Base-by-base conservation (phyloP, 78 protist genomes). In the Isochrysis galbana region DNA sequence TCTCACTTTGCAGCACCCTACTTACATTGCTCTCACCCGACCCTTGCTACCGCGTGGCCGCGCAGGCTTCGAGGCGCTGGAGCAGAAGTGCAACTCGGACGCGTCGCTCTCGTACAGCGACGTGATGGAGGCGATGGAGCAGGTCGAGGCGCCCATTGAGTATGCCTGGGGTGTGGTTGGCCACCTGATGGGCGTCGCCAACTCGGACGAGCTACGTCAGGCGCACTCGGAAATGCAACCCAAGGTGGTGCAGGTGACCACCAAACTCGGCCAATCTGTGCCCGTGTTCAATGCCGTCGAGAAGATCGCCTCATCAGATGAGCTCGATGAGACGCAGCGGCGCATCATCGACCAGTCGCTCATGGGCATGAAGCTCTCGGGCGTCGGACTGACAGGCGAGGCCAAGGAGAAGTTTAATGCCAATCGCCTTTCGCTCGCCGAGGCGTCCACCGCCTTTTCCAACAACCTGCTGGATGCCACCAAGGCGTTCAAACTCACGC, bases 381-480 rank as follows among this genome's bases (percentile, higher is more conserved):
- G 74, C 74, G 74, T 61, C 74, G 74, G 74, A 7, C 74, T 61
- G 74, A 23, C 54, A 54, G 91, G 80, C 61, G 80, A 89, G 42
- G 51, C 29, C 34, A 38, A 67, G 51, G 91, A 23, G 91, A 0
- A 39, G 2, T 89, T 32, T 82, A 89, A 89, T 32, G 83, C 32
- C 36, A 51, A 26, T 82, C 1, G 29, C 32, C 1, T 42, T 41
- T 10, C 22, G 91, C 55, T 67, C 47, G 80, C 91, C 26, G 91
- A 22, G 80, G 54, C 67, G 34, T 5, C 83, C 36, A 89, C 91
- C 51, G 11, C 5, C 41, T 89, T 89, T 54, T 39, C 39, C 44
- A 89, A 89, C 54, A 61, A 89, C 91, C 41, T 89, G 55, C 91
- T 89, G 34, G 91, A 89, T 39, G 77, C 91, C 23, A 89, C 91